Conservation (phyloP, 139 green algal genomes). For the Coccomyxa sp. region DNA sequence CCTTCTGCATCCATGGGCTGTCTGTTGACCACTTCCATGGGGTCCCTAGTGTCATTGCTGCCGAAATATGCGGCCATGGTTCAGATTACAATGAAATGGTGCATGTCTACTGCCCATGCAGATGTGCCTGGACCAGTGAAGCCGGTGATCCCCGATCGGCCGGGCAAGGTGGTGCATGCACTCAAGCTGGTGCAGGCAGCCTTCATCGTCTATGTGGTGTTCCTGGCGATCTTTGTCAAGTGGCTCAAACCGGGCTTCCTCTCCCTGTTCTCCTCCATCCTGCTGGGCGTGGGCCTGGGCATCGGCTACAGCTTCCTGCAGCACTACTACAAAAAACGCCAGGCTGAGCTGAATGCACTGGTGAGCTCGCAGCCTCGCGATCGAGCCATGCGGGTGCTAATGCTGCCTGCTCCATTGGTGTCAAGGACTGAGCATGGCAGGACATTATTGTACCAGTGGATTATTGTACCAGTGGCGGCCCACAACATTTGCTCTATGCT, state of each 20-base stretch:
- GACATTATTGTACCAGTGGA: too few relatives aligned
- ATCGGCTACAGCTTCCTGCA: background rate
- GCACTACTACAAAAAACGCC: background rate
- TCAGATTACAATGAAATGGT: too few relatives aligned
- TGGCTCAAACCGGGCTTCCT: background rate
- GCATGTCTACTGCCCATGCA: too few relatives aligned
- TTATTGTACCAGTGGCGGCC: too few relatives aligned
- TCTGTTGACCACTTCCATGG: too few relatives aligned
- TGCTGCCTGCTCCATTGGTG: too few relatives aligned
- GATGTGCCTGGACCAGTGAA: background rate
- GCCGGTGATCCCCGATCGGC: background rate
- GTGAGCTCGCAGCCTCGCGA: conserved; percentile 3
- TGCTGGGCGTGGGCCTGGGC: background rate
- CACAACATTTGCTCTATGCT: too few relatives aligned
- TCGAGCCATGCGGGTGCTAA: background rate
- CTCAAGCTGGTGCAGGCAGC: background rate
- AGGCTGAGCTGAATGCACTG: background rate
- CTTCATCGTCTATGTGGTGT: background rate
- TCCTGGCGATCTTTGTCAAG: background rate
- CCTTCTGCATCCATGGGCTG: too few relatives aligned
- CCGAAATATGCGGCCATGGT: too few relatives aligned
- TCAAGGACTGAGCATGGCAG: too few relatives aligned
- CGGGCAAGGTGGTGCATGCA: background rate
- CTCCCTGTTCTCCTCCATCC: background rate
- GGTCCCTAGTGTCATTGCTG: too few relatives aligned